Evolutionary conservation across 805 yeast species (phyloP).

Genomic region (Torulaspora gathmanii): DNA sequence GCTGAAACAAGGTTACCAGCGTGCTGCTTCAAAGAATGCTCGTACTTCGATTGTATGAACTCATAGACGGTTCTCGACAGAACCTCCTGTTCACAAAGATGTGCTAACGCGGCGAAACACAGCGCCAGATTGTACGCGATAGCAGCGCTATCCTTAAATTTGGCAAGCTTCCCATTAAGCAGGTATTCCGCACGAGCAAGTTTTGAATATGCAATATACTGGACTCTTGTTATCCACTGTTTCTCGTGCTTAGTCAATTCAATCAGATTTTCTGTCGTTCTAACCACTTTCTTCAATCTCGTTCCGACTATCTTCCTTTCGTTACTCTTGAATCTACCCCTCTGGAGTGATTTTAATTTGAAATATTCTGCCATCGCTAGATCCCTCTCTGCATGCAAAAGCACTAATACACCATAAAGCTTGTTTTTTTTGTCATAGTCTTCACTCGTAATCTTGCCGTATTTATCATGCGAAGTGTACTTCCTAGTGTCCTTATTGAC

Average conservation of each 20-base stretch:
- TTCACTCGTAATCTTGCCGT: conserved; percentile 42
- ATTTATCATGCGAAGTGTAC: conserved; percentile 47
- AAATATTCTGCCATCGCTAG: conserved; percentile 31
- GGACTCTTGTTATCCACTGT: conserved; percentile 36
- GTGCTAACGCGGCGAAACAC: conserved; percentile 25
- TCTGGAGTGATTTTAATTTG: conserved; percentile 30
- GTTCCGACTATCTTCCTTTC: conserved; percentile 50
- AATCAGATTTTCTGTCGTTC: conserved; percentile 42
- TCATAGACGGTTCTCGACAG: conserved; percentile 22
- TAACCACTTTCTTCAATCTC: conserved; percentile 61
- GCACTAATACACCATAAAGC: conserved; percentile 51
- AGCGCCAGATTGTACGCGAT: conserved; percentile 26
- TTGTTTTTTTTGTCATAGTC: conserved; percentile 49
- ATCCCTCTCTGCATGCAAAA: conserved; percentile 74
- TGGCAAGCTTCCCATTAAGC: conserved; percentile 26
- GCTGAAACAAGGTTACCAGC: conserved; percentile 24
- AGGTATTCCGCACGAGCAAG: conserved; percentile 45
- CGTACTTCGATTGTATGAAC: conserved; percentile 26
- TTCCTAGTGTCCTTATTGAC: conserved; percentile 64
- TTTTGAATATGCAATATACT: conserved; percentile 41
- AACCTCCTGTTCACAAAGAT: conserved; percentile 15
- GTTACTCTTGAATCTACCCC: conserved; percentile 31
- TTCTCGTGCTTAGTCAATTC: conserved; percentile 40
- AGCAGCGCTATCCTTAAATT: conserved; percentile 20
- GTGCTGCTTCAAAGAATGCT: conserved; percentile 29